phyloP scores from a whole-genome alignment of 768 basidiomycete species.

The Tylopilus plumbeoviolaceoides region DNA sequence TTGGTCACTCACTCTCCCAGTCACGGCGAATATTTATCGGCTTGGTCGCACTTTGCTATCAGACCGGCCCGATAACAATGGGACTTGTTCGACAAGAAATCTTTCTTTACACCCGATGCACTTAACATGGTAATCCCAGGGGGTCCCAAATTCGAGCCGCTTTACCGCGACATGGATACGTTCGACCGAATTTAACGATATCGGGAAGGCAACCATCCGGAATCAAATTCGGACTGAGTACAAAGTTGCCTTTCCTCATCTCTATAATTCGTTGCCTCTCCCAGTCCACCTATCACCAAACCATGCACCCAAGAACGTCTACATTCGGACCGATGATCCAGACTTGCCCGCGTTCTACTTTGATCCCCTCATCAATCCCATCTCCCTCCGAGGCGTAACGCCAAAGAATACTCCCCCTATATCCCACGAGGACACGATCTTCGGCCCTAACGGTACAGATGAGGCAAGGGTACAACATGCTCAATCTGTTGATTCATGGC shows the following conservation, averaged over 20 bases:
- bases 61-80: constrained; percentile 87
- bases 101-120: constrained; percentile 98
- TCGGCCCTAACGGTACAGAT: constrained; percentile 82
- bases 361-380: constrained; percentile 97
- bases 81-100: constrained; percentile 93
- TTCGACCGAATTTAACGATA: constrained; percentile 99
- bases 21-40: constrained; percentile 97
- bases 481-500: constrained; percentile 97
- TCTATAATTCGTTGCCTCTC: constrained; percentile 97
- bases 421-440: constrained; percentile 88
- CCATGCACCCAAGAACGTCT: constrained; percentile 94
- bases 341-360: constrained; percentile 99
- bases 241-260: constrained; percentile 97
- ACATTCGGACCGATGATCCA: constrained; percentile 98
- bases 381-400: constrained; percentile 82
- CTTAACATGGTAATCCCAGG: constrained; percentile 97
- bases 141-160: constrained; percentile 96
- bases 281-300: constrained; percentile 93
- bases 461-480: constrained; percentile 99
- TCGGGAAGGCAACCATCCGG: constrained; percentile 98
- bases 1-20: constrained; percentile 88
- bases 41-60: constrained; percentile 92
- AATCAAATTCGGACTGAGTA: constrained; percentile 98
- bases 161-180: constrained; percentile 94
- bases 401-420: constrained; percentile 83